Base-by-base conservation (phyloP, 2,329 filamentous ascomycete genomes). In the Fusarium heterosporum region DNA sequence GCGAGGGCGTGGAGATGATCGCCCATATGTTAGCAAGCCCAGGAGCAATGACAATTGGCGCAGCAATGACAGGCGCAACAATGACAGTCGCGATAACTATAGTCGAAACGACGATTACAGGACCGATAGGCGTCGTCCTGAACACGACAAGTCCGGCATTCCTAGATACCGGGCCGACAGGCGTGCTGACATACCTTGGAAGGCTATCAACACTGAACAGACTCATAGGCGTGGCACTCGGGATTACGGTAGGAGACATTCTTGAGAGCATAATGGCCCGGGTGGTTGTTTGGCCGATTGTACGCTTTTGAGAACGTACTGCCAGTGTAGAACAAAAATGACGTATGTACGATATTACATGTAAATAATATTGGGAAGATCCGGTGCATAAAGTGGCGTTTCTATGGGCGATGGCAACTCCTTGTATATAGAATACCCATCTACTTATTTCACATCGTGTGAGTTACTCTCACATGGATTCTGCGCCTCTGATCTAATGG, bases 321-420 rank as follows among this genome's bases (percentile, higher is more conserved):
- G 48, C 28, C 34, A 25, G 45, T 68, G 51, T 66, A 58, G 40
- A 48, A 66, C 8, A 41, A 42, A 47, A 26, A 8, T 46, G 19
- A 38, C 29, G 36, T 28, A 25, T 66, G 56, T 59, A 66, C 17
- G 40, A 66, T 52, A 60, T 39, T 36, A 50, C 17, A 40, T 39
- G 42, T 17, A 57, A 47, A 46, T n/a, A 17, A 28, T 14, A 17
- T 13, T n/a, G 29, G n/a, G 26, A 38, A 17, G 43, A 25, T 12
- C 43, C 40, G 29, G 22, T n/a, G 41, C 41, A 61, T 42, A 40
- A 49, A 32, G 29, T 34, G 61, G 61, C 61, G 61, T 66, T 66
- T 40, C 42, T 34, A 25, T 26, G 26, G 43, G 17, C 13, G 25
- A 56, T 22, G 25, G 10, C 26, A 28, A 28, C 13, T 49, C 29